These are phyloP conservation scores for Alternaria longipes DNA, from an alignment of 2,329 filamentous ascomycete genomes.

Conservation along the genomic window DNA sequence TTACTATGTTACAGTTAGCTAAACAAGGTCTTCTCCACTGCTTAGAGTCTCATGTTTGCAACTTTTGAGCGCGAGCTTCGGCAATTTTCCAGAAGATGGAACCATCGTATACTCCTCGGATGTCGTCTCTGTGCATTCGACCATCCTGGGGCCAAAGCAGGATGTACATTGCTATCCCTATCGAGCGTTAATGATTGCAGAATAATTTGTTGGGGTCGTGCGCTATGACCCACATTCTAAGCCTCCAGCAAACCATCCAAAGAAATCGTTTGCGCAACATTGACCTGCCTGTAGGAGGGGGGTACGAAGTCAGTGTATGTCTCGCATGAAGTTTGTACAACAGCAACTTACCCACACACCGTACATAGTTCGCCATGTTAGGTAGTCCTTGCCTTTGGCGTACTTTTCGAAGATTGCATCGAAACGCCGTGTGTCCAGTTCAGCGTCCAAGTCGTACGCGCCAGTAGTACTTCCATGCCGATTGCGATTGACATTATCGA, in stretches of 20 bases:
- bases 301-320: neutral
- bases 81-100: constrained; percentile 39
- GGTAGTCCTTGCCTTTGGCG: constrained; percentile 21
- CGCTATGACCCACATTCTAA: constrained; percentile 25
- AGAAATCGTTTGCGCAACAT: constrained; percentile 28
- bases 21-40: neutral
- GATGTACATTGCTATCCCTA: constrained; percentile 32
- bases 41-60: neutral
- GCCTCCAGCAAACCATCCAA: constrained; percentile 30
- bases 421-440: constrained; percentile 25
- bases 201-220: neutral
- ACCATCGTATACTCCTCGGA: constrained; percentile 26
- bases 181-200: constrained; percentile 4
- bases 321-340: neutral
- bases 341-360: constrained; percentile 12
- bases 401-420: constrained; percentile 30
- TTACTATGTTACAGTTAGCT: neutral
- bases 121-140: constrained; percentile 22
- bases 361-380: constrained; percentile 21
- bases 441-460: constrained; percentile 27
- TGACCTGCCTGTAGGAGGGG: constrained; percentile 10
- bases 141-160: constrained; percentile 30
- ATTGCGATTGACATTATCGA: constrained; percentile 25
- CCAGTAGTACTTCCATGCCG: constrained; percentile 32
- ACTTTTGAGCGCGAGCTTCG: constrained; percentile 3